phyloP scores from a whole-genome alignment of 2,329 filamentous ascomycete genomes.

The Clathrospora elynae region DNA sequence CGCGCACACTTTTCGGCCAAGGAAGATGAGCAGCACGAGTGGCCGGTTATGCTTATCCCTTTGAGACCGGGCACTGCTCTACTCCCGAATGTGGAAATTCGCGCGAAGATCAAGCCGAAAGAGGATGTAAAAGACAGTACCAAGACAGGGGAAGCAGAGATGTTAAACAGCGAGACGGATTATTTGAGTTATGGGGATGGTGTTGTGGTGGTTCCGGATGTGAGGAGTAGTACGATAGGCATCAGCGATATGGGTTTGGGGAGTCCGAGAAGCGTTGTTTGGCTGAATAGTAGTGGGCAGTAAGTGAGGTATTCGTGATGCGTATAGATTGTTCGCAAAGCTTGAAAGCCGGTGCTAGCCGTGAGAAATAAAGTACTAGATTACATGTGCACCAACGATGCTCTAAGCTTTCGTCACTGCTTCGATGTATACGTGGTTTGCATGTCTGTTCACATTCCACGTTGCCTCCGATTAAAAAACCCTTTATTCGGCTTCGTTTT shows the following conservation, averaged over 20 bases:
- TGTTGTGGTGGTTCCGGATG: conserved; percentile 73
- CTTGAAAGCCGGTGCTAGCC: no score
- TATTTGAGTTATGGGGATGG: conserved; percentile 78
- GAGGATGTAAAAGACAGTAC: conserved; percentile 30
- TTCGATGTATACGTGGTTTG: no score
- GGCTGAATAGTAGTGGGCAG: conserved; percentile 33
- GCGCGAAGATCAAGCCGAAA: conserved; percentile 57
- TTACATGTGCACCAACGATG: no score
- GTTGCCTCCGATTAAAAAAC: no score
- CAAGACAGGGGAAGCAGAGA: conserved; percentile 21
- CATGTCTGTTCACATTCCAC: no score
- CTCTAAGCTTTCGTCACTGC: no score
- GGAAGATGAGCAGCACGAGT: conserved; percentile 55
- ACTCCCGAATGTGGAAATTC: conserved; percentile 78
- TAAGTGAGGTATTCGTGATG: not conserved
- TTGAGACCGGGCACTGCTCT: conserved; percentile 77
- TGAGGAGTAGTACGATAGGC: conserved; percentile 65
- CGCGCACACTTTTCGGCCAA: conserved; percentile 73
- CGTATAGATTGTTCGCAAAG: not conserved
- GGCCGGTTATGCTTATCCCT: conserved; percentile 79
- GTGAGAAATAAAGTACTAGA: no score
- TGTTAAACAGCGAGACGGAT: conserved; percentile 74
- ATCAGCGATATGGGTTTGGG: conserved; percentile 37
- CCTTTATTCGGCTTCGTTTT: no score
- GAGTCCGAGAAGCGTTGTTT: conserved; percentile 32